These are phyloP conservation scores for Phytophthora aleatoria DNA, from an alignment of 352 stramenopile species.

Conservation along the genomic window DNA sequence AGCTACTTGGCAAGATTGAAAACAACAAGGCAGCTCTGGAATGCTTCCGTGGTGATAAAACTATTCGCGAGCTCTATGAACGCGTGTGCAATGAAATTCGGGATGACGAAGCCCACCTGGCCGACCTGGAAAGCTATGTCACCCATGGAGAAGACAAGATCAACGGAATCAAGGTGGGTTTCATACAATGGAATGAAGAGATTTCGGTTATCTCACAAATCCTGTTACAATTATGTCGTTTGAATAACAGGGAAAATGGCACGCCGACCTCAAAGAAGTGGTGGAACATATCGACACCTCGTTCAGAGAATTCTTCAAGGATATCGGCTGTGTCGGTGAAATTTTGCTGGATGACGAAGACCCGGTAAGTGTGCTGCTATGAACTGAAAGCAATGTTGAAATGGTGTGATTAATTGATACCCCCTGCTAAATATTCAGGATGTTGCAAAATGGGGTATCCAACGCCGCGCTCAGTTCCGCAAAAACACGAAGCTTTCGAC, in stretches of 20 bases:
- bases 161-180: constrained; percentile 69
- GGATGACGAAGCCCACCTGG: constrained; percentile 60
- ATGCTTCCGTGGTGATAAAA: constrained; percentile 81
- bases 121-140: constrained; percentile 66
- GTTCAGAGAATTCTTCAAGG: constrained; percentile 85
- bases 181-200: neutral
- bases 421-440: constrained; percentile 42
- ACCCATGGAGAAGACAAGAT: constrained; percentile 69
- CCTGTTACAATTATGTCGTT: neutral
- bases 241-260: constrained; percentile 61
- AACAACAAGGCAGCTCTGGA: constrained; percentile 85
- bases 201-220: neutral
- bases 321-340: constrained; percentile 88
- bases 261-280: constrained; percentile 69
- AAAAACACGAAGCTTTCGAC: constrained; percentile 84
- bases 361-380: constrained; percentile 35
- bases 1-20: constrained; percentile 77
- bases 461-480: constrained; percentile 85
- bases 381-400: neutral
- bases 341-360: constrained; percentile 81
- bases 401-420: neutral
- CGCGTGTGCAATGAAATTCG: constrained; percentile 68
- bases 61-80: constrained; percentile 76
- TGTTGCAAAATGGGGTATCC: constrained; percentile 88
- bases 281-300: constrained; percentile 80